Percentiles rank a stretch among this genome's conserved stretches.
Conservation (phyloP, 228 moss, liverwort and hornwort genomes). For the Sphagnum magellanicum region DNA sequence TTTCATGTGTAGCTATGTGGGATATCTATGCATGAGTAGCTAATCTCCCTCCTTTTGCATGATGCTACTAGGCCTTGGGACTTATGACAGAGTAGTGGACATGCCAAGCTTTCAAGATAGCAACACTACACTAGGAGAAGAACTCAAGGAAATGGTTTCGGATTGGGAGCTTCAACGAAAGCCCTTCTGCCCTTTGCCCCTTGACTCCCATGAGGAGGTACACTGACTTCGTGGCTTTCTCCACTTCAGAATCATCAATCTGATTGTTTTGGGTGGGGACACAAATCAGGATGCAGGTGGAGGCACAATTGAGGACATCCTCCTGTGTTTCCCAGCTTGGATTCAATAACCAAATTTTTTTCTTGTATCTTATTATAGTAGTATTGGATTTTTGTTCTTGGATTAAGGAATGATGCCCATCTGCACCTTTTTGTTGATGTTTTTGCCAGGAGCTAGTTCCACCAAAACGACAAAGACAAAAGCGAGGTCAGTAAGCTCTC, state of each 20-base stretch:
- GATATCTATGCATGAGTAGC: no score
- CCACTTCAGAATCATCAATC: background rate
- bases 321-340: background rate
- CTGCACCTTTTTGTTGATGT: no score
- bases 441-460: no score
- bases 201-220: background rate
- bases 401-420: no score
- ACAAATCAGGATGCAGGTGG: background rate
- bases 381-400: no score
- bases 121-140: slow-evolving; percentile 12
- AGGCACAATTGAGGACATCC: background rate
- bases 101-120: background rate
- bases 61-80: slow-evolving; percentile 23
- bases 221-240: background rate
- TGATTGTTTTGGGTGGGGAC: no score
- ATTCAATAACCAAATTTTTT: no score
- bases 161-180: slow-evolving; percentile 28
- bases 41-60: background rate
- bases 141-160: slow-evolving; percentile 14
- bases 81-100: slow-evolving; percentile 1
- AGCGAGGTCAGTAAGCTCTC: no score
- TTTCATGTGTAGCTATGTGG: no score
- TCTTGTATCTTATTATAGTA: no score
- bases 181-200: slow-evolving; percentile 21
- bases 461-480: no score